These are phyloP conservation scores for Fusarium newnesense DNA, from an alignment of 2,329 filamentous ascomycete species.

Conservation along the genomic window DNA sequence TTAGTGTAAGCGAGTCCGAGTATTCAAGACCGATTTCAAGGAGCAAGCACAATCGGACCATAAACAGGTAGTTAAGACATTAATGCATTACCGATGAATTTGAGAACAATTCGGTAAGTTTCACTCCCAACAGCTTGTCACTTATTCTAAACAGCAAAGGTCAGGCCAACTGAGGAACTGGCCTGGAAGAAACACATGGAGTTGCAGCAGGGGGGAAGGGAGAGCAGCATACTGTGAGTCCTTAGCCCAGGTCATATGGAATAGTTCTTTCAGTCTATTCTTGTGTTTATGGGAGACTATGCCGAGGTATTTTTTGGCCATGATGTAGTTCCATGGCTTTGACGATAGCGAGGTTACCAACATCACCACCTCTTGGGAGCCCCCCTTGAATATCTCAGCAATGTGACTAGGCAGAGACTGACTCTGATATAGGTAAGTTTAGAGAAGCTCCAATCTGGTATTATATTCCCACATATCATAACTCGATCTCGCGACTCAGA, in stretches of 20 bases:
- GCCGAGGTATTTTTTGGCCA: neutral
- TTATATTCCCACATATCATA: neutral
- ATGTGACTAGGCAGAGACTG: neutral
- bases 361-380: neutral
- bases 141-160: neutral
- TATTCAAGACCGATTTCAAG: neutral
- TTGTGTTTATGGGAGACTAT: rapidly evolving
- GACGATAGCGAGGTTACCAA: neutral
- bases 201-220: too few relatives aligned
- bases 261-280: rapidly evolving
- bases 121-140: too few relatives aligned
- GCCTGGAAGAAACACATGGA: neutral
- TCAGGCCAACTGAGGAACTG: too few relatives aligned
- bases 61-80: neutral
- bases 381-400: neutral
- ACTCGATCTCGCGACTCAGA: neutral
- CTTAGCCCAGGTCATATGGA: neutral
- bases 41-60: neutral
- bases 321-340: neutral
- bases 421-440: rapidly evolving
- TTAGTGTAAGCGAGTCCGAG: neutral
- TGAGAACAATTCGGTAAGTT: rapidly evolving
- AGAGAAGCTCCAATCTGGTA: rapidly evolving
- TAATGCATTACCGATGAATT: rapidly evolving
- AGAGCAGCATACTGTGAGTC: too few relatives aligned